These are phyloP conservation scores for Wilcoxina mikolae DNA, from an alignment of 495 filamentous ascomycete species.

Conservation along the genomic window DNA sequence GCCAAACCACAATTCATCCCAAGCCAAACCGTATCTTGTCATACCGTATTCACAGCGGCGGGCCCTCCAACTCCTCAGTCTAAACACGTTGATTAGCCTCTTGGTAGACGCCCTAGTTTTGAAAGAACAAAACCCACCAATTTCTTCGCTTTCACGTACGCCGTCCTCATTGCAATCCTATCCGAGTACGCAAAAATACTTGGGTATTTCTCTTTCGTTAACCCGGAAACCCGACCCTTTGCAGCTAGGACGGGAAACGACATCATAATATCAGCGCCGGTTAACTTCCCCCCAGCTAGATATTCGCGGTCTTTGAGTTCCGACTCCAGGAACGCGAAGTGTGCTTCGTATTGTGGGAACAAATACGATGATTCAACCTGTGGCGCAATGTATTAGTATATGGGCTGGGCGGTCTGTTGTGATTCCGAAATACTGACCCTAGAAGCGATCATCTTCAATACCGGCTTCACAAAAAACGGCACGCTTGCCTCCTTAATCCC, in stretches of 20 bases:
- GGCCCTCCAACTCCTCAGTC: neutral
- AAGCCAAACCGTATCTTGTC: no score
- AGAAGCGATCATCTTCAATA: slow-evolving; percentile 49
- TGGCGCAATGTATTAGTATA: no score
- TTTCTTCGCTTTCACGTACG: slow-evolving; percentile 40
- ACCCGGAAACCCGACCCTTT: slow-evolving; percentile 27
- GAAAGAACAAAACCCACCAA: no score
- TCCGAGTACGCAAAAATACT: slow-evolving; percentile 46
- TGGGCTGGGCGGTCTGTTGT: no score
- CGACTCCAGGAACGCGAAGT: slow-evolving; percentile 58
- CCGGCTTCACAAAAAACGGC: slow-evolving; percentile 68
- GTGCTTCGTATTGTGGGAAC: slow-evolving; percentile 44
- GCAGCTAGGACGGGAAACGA: slow-evolving; percentile 54
- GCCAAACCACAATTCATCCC: no score
- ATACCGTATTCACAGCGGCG: neutral
- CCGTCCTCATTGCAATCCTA: slow-evolving; percentile 45
- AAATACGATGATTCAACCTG: slow-evolving; percentile 44
- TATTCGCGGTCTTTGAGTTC: slow-evolving; percentile 52
- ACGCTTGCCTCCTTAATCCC: slow-evolving; percentile 48
- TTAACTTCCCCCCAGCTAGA: slow-evolving; percentile 56
- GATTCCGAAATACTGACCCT: slow-evolving; percentile 25
- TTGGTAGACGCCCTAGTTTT: no score
- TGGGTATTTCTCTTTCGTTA: slow-evolving; percentile 44
- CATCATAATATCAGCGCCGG: slow-evolving; percentile 68
- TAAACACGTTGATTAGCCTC: no score